These are phyloP conservation scores for Lactifluus hygrophoroides DNA, from an alignment of 768 basidiomycete species.

Conservation along the genomic window DNA sequence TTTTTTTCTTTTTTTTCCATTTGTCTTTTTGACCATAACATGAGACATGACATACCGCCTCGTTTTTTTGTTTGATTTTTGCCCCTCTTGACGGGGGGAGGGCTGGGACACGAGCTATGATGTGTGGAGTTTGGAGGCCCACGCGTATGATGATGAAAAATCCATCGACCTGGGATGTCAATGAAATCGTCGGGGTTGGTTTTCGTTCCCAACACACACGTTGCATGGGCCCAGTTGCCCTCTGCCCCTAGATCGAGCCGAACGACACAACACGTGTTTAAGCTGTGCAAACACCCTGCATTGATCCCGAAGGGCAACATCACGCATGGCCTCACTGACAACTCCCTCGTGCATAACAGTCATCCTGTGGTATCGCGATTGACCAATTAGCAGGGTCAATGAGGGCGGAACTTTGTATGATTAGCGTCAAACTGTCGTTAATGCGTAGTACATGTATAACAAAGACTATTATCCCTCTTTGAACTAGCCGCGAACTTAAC, in stretches of 20 bases:
- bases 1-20: not conserved
- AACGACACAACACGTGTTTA: conserved; percentile 8
- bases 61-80: no score
- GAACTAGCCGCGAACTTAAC: conserved; percentile 9
- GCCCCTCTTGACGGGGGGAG: no score
- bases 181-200: not conserved
- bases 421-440: not conserved
- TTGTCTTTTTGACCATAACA: no score
- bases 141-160: no score
- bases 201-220: conserved; percentile 9
- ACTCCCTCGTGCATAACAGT: not conserved
- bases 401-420: not conserved
- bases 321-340: conserved; percentile 8
- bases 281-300: conserved; percentile 9
- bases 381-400: not conserved
- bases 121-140: not conserved
- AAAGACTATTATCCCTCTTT: conserved; percentile 10
- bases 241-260: conserved; percentile 11
- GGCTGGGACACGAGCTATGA: conserved; percentile 1
- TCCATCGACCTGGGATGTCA: no score
- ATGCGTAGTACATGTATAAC: not conserved
- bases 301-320: conserved; percentile 14
- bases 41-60: not conserved
- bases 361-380: conserved; percentile 3
- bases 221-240: conserved; percentile 5